Percentiles rank a stretch among this genome's conserved stretches.
Conservation (phyloP, 495 filamentous ascomycete genomes). For the Cercophora scortea region DNA sequence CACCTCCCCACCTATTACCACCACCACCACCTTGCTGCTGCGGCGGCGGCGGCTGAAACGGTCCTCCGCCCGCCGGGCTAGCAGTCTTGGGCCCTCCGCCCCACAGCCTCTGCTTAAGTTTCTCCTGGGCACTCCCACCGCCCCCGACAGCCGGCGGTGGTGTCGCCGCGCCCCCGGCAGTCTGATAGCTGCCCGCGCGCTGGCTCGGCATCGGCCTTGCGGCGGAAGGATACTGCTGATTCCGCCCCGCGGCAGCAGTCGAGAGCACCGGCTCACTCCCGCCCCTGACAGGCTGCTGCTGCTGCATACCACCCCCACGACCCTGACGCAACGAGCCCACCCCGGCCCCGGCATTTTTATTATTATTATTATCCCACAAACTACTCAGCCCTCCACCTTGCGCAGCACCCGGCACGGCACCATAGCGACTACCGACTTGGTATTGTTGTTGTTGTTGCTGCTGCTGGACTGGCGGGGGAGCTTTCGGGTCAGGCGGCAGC, state of each 20-base stretch:
- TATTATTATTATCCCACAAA: constrained; percentile 64
- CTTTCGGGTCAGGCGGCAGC: constrained; percentile 82
- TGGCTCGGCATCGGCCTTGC: constrained; percentile 53
- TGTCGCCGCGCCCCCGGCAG: constrained; percentile 17
- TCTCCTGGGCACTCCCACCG: constrained; percentile 35
- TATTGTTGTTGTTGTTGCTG: constrained; percentile 40
- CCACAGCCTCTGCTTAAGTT: constrained; percentile 44
- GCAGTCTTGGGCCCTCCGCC: constrained; percentile 32
- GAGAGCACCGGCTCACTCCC: neutral
- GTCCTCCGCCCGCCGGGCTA: constrained; percentile 25
- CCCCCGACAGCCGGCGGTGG: constrained; percentile 21
- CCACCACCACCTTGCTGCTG: constrained; percentile 14
- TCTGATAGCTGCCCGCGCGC: constrained; percentile 63
- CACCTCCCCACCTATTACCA: constrained; percentile 16
- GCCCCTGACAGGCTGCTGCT: constrained; percentile 3
- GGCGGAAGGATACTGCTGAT: no score
- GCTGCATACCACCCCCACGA: constrained; percentile 33
- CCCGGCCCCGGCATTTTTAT: constrained; percentile 22
- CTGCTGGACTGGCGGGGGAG: constrained; percentile 39
- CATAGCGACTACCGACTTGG: constrained; percentile 44
- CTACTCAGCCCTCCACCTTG: constrained; percentile 51
- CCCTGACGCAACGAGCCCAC: constrained; percentile 26
- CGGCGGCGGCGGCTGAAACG: constrained; percentile 24
- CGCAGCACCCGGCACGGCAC: constrained; percentile 29
- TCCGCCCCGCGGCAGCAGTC: no score